Conservation (phyloP, 2,329 filamentous ascomycete species). For the Claviceps digitariae region DNA sequence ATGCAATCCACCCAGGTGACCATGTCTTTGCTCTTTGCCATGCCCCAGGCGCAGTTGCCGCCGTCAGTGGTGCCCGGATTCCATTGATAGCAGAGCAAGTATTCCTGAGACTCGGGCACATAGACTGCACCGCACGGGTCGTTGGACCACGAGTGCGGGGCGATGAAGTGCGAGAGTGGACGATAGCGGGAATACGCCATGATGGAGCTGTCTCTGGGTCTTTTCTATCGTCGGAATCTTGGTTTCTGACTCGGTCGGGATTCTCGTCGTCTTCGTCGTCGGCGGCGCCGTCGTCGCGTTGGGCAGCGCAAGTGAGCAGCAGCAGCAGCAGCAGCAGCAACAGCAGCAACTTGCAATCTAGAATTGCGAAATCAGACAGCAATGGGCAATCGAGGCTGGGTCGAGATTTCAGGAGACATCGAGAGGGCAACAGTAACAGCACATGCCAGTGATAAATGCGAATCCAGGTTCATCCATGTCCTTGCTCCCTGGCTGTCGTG, state of each 20-base stretch:
- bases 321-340: too few relatives aligned
- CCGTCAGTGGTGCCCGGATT: constrained; percentile 11
- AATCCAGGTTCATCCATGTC: neutral
- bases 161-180: constrained; percentile 20
- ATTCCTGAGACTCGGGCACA: constrained; percentile 25
- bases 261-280: neutral
- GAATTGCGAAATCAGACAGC: neutral
- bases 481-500: neutral
- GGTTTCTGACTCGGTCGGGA: neutral
- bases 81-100: constrained; percentile 27
- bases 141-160: constrained; percentile 24
- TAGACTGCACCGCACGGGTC: constrained; percentile 30
- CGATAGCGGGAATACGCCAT: constrained; percentile 6
- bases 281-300: neutral
- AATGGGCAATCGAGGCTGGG: neutral
- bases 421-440: neutral
- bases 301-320: neutral
- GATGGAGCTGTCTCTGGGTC: neutral
- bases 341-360: too few relatives aligned
- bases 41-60: constrained; percentile 16
- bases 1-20: constrained; percentile 18
- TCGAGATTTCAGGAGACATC: neutral
- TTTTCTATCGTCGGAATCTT: neutral
- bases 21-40: constrained; percentile 25
- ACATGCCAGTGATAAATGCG: neutral